These are phyloP conservation scores for Zychaea mexicana DNA, from an alignment of 371 early-diverging fungal species.

Conservation along the genomic window DNA sequence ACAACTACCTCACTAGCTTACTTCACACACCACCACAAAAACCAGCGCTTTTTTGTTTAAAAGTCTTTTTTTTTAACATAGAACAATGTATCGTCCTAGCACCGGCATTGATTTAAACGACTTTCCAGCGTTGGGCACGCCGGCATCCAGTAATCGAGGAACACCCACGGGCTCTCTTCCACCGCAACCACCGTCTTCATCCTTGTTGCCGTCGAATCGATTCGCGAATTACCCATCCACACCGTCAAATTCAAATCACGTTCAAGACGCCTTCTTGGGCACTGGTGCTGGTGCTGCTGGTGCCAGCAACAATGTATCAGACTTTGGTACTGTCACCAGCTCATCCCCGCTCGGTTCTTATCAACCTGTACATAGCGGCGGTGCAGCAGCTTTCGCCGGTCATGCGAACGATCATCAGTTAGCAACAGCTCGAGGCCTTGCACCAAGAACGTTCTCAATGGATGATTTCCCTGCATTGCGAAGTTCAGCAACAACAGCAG, in stretches of 20 bases:
- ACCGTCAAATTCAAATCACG: conserved; percentile 27
- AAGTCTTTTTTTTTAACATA: not conserved
- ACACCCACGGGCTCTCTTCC: conserved; percentile 19
- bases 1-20: too few species aligned
- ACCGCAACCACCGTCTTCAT: conserved; percentile 22
- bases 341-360: conserved; percentile 25
- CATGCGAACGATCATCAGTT: conserved; percentile 17
- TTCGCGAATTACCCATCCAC: conserved; percentile 50
- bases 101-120: conserved; percentile 52
- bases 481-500: conserved; percentile 19
- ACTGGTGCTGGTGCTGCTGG: conserved; percentile 16
- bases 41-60: not conserved
- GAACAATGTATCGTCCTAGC: conserved; percentile 43
- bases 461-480: conserved; percentile 54
- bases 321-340: conserved; percentile 14
- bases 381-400: conserved; percentile 13
- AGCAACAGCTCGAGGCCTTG: conserved; percentile 31
- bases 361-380: conserved; percentile 17
- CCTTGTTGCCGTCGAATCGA: conserved; percentile 29
- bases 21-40: too few species aligned
- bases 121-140: conserved; percentile 52
- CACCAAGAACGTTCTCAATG: conserved; percentile 51
- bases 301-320: conserved; percentile 10
- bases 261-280: conserved; percentile 28
- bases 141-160: conserved; percentile 31